Evolutionary conservation across 2,329 filamentous ascomycete genomes (phyloP).

Genomic region (Eutypella sp.): DNA sequence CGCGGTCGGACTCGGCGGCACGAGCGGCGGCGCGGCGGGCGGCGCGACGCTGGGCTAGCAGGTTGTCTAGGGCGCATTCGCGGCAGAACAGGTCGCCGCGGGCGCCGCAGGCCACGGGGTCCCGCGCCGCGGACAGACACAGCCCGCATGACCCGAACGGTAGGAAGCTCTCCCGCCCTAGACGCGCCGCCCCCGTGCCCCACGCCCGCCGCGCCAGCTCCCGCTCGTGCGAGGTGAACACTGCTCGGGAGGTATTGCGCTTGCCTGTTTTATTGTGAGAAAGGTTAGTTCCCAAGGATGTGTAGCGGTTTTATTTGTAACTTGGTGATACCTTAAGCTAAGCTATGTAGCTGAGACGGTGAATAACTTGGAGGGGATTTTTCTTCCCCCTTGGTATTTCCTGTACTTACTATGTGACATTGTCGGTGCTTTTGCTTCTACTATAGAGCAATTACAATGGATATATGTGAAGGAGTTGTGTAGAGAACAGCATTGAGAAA

Average conservation of each 20-base stretch:
- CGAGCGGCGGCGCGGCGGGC: conserved; percentile 71
- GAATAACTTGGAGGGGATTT: too few relatives aligned
- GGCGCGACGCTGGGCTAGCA: conserved; percentile 88
- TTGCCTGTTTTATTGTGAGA: conserved; percentile 54
- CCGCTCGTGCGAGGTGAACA: conserved; percentile 92
- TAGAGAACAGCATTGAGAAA: too few relatives aligned
- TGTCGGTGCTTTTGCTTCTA: too few relatives aligned
- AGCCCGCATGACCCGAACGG: conserved; percentile 85
- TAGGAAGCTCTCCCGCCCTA: conserved; percentile 86
- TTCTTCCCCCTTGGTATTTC: too few relatives aligned
- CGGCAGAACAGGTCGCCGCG: conserved; percentile 90
- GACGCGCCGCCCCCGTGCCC: conserved; percentile 76
- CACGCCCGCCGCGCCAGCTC: conserved; percentile 75
- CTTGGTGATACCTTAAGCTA: too few relatives aligned
- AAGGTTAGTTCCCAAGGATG: too few relatives aligned
- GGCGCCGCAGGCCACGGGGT: conserved; percentile 72
- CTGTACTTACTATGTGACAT: not conserved
- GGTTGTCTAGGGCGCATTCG: conserved; percentile 86
- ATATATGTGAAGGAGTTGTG: too few relatives aligned
- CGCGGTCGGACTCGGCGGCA: conserved; percentile 55
- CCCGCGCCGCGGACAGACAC: conserved; percentile 74
- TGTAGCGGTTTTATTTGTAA: too few relatives aligned
- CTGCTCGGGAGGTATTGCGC: conserved; percentile 83
- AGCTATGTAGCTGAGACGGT: too few relatives aligned
- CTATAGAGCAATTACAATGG: too few relatives aligned